A percentile compares a stretch with the other conserved stretches of the same genome.
Evolutionary conservation across 1,139 yeast species (phyloP).

Genomic region (Meyerozyma guilliermondii): DNA sequence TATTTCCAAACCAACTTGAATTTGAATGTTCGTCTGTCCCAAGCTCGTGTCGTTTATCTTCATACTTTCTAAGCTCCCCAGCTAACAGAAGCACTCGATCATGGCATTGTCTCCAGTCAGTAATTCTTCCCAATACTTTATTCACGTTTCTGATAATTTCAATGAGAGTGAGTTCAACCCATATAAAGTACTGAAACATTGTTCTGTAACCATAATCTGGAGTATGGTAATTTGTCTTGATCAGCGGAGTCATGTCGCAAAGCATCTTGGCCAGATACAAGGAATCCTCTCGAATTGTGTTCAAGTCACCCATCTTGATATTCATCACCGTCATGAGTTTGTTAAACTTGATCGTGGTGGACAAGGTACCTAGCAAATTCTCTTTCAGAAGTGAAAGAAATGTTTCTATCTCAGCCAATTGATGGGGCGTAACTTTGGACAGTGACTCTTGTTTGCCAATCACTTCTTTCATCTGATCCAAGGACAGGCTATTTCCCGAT

Average conservation of each 20-base stretch:
- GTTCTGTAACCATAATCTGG: slow-evolving; percentile 1
- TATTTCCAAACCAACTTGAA: slow-evolving; percentile 25
- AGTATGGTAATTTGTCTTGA: not conserved
- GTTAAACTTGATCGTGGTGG: slow-evolving; percentile 24
- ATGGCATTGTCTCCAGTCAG: slow-evolving; percentile 49
- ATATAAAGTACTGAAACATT: slow-evolving; percentile 16
- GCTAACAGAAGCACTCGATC: slow-evolving; percentile 24
- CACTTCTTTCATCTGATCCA: slow-evolving; percentile 28
- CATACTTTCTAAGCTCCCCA: slow-evolving; percentile 25
- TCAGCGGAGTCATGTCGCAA: not conserved
- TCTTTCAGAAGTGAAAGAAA: slow-evolving; percentile 50
- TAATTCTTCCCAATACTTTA: slow-evolving; percentile 31
- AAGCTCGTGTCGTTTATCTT: slow-evolving; percentile 11
- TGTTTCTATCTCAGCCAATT: slow-evolving; percentile 46
- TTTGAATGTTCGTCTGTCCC: slow-evolving; percentile 9
- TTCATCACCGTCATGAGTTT: slow-evolving; percentile 41
- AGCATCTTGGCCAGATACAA: not conserved
- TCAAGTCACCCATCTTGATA: slow-evolving; percentile 40
- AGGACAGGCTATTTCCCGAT: slow-evolving; percentile 22
- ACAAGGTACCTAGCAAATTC: slow-evolving; percentile 29
- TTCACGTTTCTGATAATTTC: slow-evolving; percentile 39
- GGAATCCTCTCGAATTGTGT: slow-evolving; percentile 4
- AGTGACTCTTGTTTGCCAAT: slow-evolving; percentile 16
- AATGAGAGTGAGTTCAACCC: slow-evolving; percentile 27
- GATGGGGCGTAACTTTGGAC: slow-evolving; percentile 19